phyloP scores from a whole-genome alignment of 2,329 filamentous ascomycete species.

The Talaromyces sp. region DNA sequence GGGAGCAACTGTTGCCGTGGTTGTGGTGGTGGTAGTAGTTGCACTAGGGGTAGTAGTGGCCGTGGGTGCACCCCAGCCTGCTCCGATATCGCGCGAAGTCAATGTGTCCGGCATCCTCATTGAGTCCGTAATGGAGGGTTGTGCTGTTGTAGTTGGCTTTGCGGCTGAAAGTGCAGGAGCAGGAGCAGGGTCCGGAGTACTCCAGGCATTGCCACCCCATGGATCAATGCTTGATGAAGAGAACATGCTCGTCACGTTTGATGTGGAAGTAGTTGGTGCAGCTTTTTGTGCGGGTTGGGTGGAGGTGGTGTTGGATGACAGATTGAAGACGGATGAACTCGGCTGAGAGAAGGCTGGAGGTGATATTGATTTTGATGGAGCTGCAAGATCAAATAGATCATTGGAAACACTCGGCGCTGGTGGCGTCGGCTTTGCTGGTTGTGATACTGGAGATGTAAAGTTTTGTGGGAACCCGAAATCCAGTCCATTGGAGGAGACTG shows the following conservation, averaged over 20 bases:
- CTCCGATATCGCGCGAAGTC: constrained; percentile 58
- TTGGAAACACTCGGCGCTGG: constrained; percentile 55
- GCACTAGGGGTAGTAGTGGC: constrained; percentile 19
- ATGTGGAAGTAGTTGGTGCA: constrained; percentile 35
- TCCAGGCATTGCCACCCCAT: constrained; percentile 87
- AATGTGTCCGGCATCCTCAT: constrained; percentile 44
- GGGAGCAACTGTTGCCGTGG: constrained; percentile 64
- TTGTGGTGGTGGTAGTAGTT: constrained; percentile 32
- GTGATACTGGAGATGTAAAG: constrained; percentile 38
- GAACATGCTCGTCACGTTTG: constrained; percentile 39
- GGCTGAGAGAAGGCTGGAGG: constrained; percentile 34
- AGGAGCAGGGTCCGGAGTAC: constrained; percentile 56
- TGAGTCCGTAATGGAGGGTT: constrained; percentile 5
- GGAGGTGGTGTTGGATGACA: constrained; percentile 52
- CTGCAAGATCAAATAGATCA: constrained; percentile 74
- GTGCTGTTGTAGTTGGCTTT: neutral
- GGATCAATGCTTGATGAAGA: constrained; percentile 56
- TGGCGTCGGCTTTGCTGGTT: constrained; percentile 39
- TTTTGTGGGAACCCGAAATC: constrained; percentile 65
- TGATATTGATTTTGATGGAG: constrained; percentile 41
- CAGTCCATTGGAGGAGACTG: constrained; percentile 54
- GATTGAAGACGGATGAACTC: constrained; percentile 70
- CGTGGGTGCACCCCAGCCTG: constrained; percentile 55
- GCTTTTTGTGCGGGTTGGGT: constrained; percentile 32
- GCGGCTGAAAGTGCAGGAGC: constrained; percentile 38